Conservation (phyloP, 208 protist genomes). For the Acanthamoeba triangularis region DNA sequence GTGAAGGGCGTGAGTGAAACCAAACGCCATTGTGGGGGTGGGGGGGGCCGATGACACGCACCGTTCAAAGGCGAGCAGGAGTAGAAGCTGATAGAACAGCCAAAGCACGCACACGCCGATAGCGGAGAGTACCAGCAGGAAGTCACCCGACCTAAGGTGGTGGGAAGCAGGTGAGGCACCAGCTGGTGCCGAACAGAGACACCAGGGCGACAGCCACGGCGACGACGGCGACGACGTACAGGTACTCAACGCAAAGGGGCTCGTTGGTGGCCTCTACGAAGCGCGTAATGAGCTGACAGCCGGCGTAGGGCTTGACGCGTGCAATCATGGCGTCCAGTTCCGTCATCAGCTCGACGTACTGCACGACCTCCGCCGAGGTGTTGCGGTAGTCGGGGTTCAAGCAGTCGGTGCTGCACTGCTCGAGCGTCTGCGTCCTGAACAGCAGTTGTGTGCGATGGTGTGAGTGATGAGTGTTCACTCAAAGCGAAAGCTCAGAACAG, state of each 20-base stretch:
- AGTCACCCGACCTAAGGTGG: not conserved
- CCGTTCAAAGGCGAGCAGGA: conserved; percentile 1
- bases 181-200: too few relatives aligned
- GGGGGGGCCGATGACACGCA: not conserved
- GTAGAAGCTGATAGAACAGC: not conserved
- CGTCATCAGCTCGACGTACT: not conserved
- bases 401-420: not conserved
- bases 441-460: not conserved
- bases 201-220: too few relatives aligned
- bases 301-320: not conserved
- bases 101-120: not conserved
- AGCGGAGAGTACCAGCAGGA: not conserved
- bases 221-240: not conserved
- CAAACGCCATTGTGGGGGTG: too few relatives aligned
- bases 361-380: not conserved
- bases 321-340: not conserved
- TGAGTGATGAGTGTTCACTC: too few relatives aligned
- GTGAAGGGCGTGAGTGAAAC: not conserved
- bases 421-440: not conserved
- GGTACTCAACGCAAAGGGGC: not conserved
- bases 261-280: conserved; percentile 1
- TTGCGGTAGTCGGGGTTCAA: not conserved
- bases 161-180: too few relatives aligned
- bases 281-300: not conserved
- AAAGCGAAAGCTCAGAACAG: too few relatives aligned